These are phyloP conservation scores for Entonaema liquescens DNA, from an alignment of 495 filamentous ascomycete species.

Conservation along the genomic window DNA sequence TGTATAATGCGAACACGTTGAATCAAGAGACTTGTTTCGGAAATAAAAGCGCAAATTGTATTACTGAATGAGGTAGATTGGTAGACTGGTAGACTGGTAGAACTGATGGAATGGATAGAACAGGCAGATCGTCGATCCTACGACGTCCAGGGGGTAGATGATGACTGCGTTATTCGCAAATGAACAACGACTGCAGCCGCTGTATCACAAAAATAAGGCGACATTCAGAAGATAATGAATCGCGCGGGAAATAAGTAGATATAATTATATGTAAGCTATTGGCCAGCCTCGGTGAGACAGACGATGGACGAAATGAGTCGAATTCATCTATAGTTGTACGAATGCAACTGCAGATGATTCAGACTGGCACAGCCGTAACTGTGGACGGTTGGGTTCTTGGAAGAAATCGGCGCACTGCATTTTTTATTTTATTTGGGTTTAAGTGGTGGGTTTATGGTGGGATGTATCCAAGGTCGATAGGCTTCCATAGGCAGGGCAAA, in stretches of 20 bases:
- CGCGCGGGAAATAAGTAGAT: not conserved
- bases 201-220: conserved; percentile 40
- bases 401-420: conserved; percentile 21
- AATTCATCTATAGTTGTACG: conserved; percentile 18
- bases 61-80: conserved; percentile 27
- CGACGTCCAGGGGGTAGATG: conserved; percentile 17
- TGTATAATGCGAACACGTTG: conserved; percentile 10
- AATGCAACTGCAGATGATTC: conserved; percentile 16
- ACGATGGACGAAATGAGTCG: conserved; percentile 10
- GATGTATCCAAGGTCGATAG: not conserved
- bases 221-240: conserved; percentile 24
- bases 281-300: not conserved
- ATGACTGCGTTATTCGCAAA: conserved; percentile 30
- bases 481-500: not conserved
- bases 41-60: conserved; percentile 18
- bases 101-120: not conserved
- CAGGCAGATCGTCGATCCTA: conserved; percentile 12
- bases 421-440: not conserved
- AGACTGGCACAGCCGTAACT: conserved; percentile 21
- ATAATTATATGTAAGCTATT: conserved; percentile 14
- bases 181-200: conserved; percentile 36
- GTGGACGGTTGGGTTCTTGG: not conserved
- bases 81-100: too few species aligned
- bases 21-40: conserved; percentile 10
- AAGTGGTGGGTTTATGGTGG: conserved; percentile 1